Percentiles rank a stretch among this genome's conserved stretches.
Evolutionary conservation across 345 rosid genomes (phyloP).

Genomic region (Citrus trifoliata): DNA sequence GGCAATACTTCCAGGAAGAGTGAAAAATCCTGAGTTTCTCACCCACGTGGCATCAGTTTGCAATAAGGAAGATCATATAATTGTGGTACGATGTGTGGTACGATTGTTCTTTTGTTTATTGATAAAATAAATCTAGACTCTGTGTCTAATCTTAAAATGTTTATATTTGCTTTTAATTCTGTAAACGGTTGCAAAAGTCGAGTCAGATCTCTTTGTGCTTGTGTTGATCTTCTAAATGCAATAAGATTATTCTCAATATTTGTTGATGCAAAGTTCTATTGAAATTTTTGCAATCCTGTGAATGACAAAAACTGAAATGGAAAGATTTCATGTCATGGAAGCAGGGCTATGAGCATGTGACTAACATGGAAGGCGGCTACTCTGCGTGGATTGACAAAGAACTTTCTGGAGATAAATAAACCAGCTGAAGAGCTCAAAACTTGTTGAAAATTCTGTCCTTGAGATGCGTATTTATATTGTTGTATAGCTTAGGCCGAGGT

Average conservation of each 20-base stretch:
- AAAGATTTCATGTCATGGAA: neutral
- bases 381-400: constrained; percentile 50
- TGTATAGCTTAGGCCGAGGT: neutral
- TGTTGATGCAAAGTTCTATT: constrained; percentile 3
- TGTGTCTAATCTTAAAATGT: neutral
- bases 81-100: constrained; percentile 51
- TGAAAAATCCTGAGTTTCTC: constrained; percentile 46
- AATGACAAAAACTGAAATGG: neutral
- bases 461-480: neutral
- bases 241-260: constrained; percentile 27
- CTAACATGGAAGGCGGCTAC: constrained; percentile 50
- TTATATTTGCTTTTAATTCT: neutral
- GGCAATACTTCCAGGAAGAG: constrained; percentile 25
- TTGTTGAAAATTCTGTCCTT: constrained; percentile 40
- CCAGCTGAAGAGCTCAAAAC: constrained; percentile 44
- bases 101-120: neutral
- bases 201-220: constrained; percentile 33
- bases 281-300: neutral
- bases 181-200: constrained; percentile 33
- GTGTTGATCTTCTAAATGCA: constrained; percentile 40
- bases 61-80: constrained; percentile 42
- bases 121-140: neutral
- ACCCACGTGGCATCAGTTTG: constrained; percentile 27
- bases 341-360: constrained; percentile 44
- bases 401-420: constrained; percentile 26